Conservation (phyloP, 1,139 yeast species). For the Spathaspora sp. region DNA sequence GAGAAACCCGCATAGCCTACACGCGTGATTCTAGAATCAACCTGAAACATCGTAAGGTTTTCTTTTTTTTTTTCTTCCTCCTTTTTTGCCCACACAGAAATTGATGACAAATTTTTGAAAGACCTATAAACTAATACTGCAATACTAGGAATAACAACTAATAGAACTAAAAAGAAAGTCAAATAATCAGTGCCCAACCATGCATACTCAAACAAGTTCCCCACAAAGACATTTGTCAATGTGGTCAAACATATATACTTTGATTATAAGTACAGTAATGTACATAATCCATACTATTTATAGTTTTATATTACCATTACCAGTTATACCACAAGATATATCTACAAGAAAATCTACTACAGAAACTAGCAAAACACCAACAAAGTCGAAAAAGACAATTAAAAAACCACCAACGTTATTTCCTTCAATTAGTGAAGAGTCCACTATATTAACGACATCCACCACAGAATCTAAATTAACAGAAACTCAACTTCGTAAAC, state of each 20-base stretch:
- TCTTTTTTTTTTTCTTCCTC: background rate
- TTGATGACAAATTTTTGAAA: background rate
- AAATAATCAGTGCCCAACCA: background rate
- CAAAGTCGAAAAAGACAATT: background rate
- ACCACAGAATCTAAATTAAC: background rate
- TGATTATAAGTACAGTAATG: background rate
- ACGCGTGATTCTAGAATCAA: background rate
- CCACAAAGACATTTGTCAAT: background rate
- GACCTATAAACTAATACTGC: background rate
- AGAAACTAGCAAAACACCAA: background rate
- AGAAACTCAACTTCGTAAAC: conserved; percentile 1
- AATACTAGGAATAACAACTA: too few species aligned
- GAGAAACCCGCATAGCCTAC: background rate
- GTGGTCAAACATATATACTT: background rate
- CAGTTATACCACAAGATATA: conserved; percentile 1
- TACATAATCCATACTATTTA: background rate
- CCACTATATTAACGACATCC: background rate
- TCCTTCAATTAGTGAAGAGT: conserved; percentile 2
- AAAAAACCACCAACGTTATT: conserved; percentile 3
- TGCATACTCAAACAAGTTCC: background rate
- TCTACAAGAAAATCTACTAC: background rate
- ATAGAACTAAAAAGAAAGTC: background rate
- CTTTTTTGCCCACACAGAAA: background rate
- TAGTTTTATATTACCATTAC: background rate
- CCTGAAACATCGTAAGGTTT: background rate